These are phyloP conservation scores for Eimeria zaria DNA, from an alignment of 169 alveolate genomes.

Conservation along the genomic window DNA sequence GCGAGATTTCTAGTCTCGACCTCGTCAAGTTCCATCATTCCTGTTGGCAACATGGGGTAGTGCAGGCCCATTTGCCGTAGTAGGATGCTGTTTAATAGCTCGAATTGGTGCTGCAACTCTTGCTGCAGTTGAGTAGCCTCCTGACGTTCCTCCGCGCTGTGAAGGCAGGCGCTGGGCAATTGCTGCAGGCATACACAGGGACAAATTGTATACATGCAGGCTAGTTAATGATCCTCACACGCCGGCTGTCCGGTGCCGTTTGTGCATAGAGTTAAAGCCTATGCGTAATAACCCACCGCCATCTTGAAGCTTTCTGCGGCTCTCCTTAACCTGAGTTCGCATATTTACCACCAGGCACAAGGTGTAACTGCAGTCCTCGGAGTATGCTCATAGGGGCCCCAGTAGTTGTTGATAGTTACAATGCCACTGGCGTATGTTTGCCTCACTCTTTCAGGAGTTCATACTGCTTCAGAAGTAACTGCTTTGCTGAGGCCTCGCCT, in stretches of 20 bases:
- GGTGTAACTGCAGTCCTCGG: not conserved
- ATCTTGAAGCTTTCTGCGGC: slow-evolving; percentile 55
- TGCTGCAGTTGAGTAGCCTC: slow-evolving; percentile 44
- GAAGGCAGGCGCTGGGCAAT: slow-evolving; percentile 36
- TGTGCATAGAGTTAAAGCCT: not conserved
- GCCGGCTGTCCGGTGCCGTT: not conserved
- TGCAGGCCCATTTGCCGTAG: slow-evolving; percentile 39
- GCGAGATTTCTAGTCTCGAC: not conserved
- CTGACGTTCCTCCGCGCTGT: slow-evolving; percentile 33
- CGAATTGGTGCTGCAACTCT: slow-evolving; percentile 57
- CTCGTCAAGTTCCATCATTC: not conserved
- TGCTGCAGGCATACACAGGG: slow-evolving; percentile 42
- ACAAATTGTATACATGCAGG: not conserved
- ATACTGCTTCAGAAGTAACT: slow-evolving; percentile 42
- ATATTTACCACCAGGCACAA: not conserved
- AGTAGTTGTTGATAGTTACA: not conserved
- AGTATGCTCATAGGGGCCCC: not conserved
- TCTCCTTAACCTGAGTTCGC: slow-evolving; percentile 41
- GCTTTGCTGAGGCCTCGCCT: slow-evolving; percentile 40
- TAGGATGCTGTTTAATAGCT: slow-evolving; percentile 5
- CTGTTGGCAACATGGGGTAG: slow-evolving; percentile 37
- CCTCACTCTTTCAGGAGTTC: slow-evolving; percentile 67
- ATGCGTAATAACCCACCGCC: slow-evolving; percentile 23
- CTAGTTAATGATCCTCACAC: not conserved
- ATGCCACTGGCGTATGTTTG: not conserved